Percentiles rank a stretch among this genome's conserved stretches.
Evolutionary conservation across 2,329 filamentous ascomycete species (phyloP).

Genomic region (Rutstroemia sp.): DNA sequence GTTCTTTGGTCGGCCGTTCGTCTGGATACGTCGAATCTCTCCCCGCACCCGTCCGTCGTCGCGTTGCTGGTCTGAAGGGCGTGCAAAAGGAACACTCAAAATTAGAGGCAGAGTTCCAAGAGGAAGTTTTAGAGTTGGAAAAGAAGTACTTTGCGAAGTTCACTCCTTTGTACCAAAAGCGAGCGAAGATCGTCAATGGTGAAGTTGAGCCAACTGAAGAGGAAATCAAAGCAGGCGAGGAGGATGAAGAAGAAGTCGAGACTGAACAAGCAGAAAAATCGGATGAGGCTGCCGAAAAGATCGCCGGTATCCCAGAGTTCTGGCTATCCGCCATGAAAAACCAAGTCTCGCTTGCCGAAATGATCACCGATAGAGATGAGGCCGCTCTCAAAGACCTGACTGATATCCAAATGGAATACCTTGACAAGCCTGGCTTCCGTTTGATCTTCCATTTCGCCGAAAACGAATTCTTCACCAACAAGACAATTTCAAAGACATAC

Average conservation of each 20-base stretch:
- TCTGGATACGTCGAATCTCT: slow-evolving; percentile 98
- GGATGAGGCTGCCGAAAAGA: slow-evolving; percentile 41
- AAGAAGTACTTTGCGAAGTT: slow-evolving; percentile 99
- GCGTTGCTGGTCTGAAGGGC: slow-evolving; percentile 91
- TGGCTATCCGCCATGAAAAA: slow-evolving; percentile 99
- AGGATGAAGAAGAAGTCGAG: slow-evolving; percentile 55
- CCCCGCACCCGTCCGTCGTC: slow-evolving; percentile 79
- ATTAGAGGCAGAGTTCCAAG: slow-evolving; percentile 96
- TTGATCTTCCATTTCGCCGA: slow-evolving; percentile 95
- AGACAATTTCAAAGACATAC: slow-evolving; percentile 95
- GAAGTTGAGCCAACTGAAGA: slow-evolving; percentile 74
- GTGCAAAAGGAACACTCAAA: slow-evolving; percentile 99
- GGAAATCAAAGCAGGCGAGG: slow-evolving; percentile 81
- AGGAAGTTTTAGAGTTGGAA: slow-evolving; percentile 95
- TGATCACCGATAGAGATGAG: slow-evolving; percentile 98
- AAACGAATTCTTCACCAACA: slow-evolving; percentile 97
- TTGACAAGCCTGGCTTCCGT: slow-evolving; percentile 95
- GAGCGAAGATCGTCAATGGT: slow-evolving; percentile 88
- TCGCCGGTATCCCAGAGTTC: slow-evolving; percentile 91
- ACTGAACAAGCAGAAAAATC: slow-evolving; percentile 42
- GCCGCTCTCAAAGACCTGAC: slow-evolving; percentile 80
- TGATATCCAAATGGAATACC: slow-evolving; percentile 98
- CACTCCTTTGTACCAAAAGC: slow-evolving; percentile 93
- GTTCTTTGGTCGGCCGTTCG: slow-evolving; percentile 84
- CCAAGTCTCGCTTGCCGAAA: slow-evolving; percentile 91